Evolutionary conservation across 108 stramenopile genomes (phyloP).

Genomic region (Pelagomonas calceolata): DNA sequence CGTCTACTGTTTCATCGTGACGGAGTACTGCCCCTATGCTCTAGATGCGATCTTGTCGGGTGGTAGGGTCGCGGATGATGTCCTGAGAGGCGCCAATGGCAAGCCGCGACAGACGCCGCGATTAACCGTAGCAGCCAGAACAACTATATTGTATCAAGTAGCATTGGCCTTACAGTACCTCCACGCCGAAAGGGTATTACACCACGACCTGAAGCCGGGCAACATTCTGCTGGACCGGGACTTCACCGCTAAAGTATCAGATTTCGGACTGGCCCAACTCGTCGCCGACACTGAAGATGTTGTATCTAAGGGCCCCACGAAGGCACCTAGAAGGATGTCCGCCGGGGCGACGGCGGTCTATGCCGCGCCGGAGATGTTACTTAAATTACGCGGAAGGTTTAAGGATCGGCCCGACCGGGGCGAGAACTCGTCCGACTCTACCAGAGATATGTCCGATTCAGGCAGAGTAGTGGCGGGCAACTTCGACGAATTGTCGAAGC

Average conservation of each 20-base stretch:
- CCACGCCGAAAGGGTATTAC: constrained; percentile 22
- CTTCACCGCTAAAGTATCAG: background rate
- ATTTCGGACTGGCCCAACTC: constrained; percentile 4
- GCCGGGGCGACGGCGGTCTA: background rate
- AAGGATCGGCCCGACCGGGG: too few relatives aligned
- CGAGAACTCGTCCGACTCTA: too few relatives aligned
- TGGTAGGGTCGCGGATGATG: background rate
- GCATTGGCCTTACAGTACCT: constrained; percentile 29
- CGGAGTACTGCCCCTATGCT: constrained; percentile 15
- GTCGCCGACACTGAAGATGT: background rate
- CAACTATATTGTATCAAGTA: background rate
- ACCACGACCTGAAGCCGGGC: constrained; percentile 34
- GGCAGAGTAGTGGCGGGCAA: background rate
- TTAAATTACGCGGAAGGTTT: too few relatives aligned
- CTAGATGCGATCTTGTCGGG: background rate
- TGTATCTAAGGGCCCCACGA: background rate
- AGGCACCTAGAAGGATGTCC: constrained; percentile 2
- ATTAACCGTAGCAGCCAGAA: background rate
- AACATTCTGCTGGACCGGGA: constrained; percentile 26
- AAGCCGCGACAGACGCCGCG: background rate
- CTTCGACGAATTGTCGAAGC: background rate
- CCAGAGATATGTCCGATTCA: too few relatives aligned
- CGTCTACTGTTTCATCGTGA: constrained; percentile 12
- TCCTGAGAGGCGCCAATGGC: background rate
- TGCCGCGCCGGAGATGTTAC: background rate